A percentile compares a stretch with the other conserved stretches of the same genome.
phyloP scores from a whole-genome alignment of 2,329 filamentous ascomycete species.

The Pseudogymnoascus destructans region DNA sequence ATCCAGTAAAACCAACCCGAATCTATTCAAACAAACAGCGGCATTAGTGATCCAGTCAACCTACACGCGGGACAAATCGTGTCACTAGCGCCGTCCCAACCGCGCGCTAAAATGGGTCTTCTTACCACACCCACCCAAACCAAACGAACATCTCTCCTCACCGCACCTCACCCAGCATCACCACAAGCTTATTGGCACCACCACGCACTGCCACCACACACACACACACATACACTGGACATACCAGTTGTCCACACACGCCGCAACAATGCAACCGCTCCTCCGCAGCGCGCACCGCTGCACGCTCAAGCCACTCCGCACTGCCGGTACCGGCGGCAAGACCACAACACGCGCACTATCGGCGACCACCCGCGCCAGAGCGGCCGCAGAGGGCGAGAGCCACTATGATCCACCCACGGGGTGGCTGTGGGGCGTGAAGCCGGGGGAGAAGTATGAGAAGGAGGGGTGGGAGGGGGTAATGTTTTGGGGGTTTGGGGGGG shows the following conservation, averaged over 20 bases:
- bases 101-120: neutral
- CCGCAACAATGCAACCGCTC: neutral
- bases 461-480: slow-evolving; percentile 92
- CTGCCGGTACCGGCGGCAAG: neutral
- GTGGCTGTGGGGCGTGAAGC: slow-evolving; percentile 89
- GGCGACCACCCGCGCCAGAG: neutral
- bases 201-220: neutral
- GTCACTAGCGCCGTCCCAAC: neutral
- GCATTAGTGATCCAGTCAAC: neutral
- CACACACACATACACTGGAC: neutral
- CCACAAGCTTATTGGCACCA: neutral
- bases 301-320: neutral
- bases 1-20: neutral
- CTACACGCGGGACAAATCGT: neutral
- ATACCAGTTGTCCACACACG: neutral
- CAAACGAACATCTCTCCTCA: neutral
- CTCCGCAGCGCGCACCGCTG: neutral
- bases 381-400: slow-evolving; percentile 21
- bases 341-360: neutral
- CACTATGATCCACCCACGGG: slow-evolving; percentile 84
- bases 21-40: neutral
- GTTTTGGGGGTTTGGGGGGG: slow-evolving; percentile 74
- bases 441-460: slow-evolving; percentile 87
- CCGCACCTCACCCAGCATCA: neutral
- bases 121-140: neutral